Evolutionary conservation across 306 rosid species (phyloP).

Genomic region (Spatholobus suberectus): DNA sequence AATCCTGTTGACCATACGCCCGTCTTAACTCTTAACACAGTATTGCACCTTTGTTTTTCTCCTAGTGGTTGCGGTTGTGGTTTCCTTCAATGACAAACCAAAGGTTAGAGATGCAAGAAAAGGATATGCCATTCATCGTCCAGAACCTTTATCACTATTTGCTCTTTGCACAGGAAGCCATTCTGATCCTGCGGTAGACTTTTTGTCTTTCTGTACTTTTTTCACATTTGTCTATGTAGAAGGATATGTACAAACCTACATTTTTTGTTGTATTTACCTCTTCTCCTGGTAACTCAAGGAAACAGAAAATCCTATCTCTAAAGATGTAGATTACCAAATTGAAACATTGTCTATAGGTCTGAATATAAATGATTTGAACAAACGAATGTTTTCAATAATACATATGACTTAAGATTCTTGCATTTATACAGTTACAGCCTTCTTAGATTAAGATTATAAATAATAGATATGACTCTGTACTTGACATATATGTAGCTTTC

Average conservation of each 20-base stretch:
- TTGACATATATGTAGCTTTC: neutral
- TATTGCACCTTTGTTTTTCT: slow-evolving; percentile 30
- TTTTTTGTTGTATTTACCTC: neutral
- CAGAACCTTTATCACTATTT: slow-evolving; percentile 76
- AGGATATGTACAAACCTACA: slow-evolving; percentile 21
- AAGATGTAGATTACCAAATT: neutral
- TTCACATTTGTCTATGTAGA: slow-evolving; percentile 9
- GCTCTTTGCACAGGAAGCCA: slow-evolving; percentile 86
- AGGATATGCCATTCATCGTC: slow-evolving; percentile 66
- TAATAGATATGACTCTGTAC: neutral
- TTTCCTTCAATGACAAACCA: slow-evolving; percentile 68
- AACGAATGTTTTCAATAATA: neutral
- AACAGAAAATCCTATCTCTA: neutral
- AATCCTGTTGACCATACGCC: neutral
- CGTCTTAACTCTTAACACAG: neutral
- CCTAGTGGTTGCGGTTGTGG: slow-evolving; percentile 76
- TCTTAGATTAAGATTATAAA: neutral
- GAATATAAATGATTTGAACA: slow-evolving; percentile 6
- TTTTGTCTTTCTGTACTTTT: slow-evolving; percentile 19
- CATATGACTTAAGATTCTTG: slow-evolving; percentile 13
- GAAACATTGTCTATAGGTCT: slow-evolving; percentile 1
- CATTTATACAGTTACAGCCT: slow-evolving; percentile 2
- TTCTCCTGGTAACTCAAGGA: slow-evolving; percentile 26
- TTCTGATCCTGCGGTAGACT: slow-evolving; percentile 91
- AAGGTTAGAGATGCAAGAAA: slow-evolving; percentile 70